Evolutionary conservation across 2,329 filamentous ascomycete species (phyloP), one percentile per base, ranked within the genome.

Genomic region (Stagonosporopsis rhizophila): DNA sequence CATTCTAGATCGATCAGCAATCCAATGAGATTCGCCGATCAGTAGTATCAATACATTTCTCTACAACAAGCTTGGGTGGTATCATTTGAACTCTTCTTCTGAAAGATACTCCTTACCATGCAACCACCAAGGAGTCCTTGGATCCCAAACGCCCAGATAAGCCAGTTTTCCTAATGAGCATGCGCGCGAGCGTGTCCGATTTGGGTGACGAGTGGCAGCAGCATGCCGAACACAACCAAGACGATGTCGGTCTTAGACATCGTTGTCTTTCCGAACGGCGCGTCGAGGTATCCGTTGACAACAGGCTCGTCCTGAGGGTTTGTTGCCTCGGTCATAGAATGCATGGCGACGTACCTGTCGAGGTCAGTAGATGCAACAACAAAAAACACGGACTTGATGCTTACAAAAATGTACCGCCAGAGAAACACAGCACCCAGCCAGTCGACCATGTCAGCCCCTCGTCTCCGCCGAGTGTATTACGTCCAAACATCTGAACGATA

Each of bases 321-420:
- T 12, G 81, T 79, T 20, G 88, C 85, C 69, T 96, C 93, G 72
- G 96, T 91, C 92, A 98, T 96, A 0, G 93, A 92, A 72, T 99
- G 95, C 93, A 98, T 97, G 1, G 95, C 95, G 39, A 99, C 95
- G 71, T 98, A 96, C 67, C 92, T 96, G 61, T 6, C 20, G 11
- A 6, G 44, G 51, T 76, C 60, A 72, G 67, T 54, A 28, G 42
- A 17, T 32, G 38, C 9, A 19, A n/a, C 5, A 3, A 38, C 20
- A n/a, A 3, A 3, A 22, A 14, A 5, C 15, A 19, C 1, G 11
- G 12, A 12, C 17, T n/a, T 9, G 32, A 4, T n/a, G 82, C 90
- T 85, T 79, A 97, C 89, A 99, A 78, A 72, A 99, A 99, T 0
- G 95, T 99, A 15, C 95, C 95, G 0, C 90, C 95, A 0, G 92